Percentiles rank a stretch among this genome's conserved stretches.
Conservation (phyloP, 164 flowering plant genomes). For the Paratinospora sagittata region DNA sequence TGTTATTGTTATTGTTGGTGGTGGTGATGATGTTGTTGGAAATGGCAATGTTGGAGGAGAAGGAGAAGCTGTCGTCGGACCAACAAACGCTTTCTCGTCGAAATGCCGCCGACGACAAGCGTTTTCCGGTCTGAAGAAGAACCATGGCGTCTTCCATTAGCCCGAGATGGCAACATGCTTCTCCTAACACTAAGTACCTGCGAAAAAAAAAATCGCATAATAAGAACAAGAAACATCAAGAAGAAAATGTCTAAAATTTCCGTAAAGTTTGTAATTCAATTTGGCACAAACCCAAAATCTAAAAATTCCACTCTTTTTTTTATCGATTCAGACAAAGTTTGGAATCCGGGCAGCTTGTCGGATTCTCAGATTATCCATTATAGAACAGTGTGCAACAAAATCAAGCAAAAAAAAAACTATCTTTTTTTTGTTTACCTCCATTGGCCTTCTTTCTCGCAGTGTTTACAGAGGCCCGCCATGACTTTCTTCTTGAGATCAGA, state of each 20-base stretch:
- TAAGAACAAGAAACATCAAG: too few species aligned
- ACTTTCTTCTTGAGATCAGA: conserved; percentile 88
- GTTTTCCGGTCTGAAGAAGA: conserved; percentile 88
- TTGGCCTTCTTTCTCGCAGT: conserved; percentile 68
- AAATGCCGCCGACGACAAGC: conserved; percentile 69
- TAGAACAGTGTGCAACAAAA: neutral
- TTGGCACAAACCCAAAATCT: too few species aligned
- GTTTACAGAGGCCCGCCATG: conserved; percentile 64
- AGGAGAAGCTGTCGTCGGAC: conserved; percentile 81
- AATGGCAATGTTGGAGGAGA: conserved; percentile 21
- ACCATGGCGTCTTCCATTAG: conserved; percentile 95
- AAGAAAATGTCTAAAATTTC: too few species aligned
- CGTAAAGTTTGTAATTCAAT: too few species aligned
- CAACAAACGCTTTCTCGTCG: conserved; percentile 72
- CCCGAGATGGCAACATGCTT: conserved; percentile 90
- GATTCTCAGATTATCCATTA: neutral
- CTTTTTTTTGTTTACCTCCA: conserved; percentile 69
- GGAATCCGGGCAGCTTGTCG: neutral
- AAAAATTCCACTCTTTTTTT: too few species aligned
- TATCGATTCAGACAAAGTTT: too few species aligned
- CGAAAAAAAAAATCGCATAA: neutral
- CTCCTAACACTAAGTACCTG: conserved; percentile 85
- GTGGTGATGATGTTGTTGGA: conserved; percentile 19
- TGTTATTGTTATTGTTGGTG: conserved; percentile 7
- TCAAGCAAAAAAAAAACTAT: neutral